These are phyloP conservation scores for Colletotrichum noveboracense DNA, from an alignment of 2,329 filamentous ascomycete genomes.

Conservation along the genomic window DNA sequence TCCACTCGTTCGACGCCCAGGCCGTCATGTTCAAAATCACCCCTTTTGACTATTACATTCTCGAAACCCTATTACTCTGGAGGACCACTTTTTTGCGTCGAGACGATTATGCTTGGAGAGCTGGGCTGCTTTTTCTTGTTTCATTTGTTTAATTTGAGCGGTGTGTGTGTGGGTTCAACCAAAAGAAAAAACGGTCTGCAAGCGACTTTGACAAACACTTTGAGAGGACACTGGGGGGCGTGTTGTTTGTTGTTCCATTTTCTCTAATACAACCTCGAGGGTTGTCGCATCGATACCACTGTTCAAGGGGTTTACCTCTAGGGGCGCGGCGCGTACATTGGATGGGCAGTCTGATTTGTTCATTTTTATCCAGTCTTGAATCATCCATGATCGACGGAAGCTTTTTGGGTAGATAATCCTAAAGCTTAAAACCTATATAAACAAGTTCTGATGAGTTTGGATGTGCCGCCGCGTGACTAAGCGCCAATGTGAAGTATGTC, in stretches of 20 bases:
- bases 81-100: constrained; percentile 6
- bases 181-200: not conserved
- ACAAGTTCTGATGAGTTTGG: not conserved
- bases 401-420: constrained; percentile 7
- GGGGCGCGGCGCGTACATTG: not conserved
- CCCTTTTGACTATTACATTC: not conserved
- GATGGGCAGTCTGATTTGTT: not conserved
- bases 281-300: constrained; percentile 14
- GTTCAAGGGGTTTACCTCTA: not conserved
- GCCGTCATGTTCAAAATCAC: not conserved
- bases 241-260: not conserved
- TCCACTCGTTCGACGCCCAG: not conserved
- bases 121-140: not conserved
- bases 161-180: not conserved
- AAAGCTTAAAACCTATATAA: constrained; percentile 11
- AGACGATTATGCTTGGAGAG: constrained; percentile 9
- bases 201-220: not conserved
- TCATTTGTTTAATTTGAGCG: not conserved
- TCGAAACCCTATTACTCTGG: not conserved
- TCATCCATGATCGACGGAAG: not conserved
- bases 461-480: not conserved
- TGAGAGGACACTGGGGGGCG: not conserved
- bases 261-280: not conserved
- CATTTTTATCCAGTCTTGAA: not conserved
- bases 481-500: not conserved